Conservation (phyloP, 192 early-diverging fungal genomes). For the Coemansia pectinata region DNA sequence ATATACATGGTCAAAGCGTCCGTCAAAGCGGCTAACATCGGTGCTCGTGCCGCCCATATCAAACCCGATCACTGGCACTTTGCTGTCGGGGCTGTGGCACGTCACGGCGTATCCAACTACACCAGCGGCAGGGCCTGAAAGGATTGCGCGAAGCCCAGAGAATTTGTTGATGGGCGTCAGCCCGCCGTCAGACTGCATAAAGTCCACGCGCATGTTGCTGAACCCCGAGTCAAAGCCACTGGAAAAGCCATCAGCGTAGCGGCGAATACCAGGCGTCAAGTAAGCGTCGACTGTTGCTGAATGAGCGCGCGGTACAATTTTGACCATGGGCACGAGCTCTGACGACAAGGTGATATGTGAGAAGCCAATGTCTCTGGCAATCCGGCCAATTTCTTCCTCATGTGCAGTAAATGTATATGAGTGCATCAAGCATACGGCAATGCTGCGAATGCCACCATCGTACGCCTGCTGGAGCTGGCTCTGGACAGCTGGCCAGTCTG, state of each 20-base stretch:
- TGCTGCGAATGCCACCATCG: constrained; percentile 74
- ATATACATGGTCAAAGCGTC: constrained; percentile 88
- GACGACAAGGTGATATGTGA: constrained; percentile 83
- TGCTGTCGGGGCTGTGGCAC: constrained; percentile 30
- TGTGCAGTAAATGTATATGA: constrained; percentile 90
- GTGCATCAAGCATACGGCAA: constrained; percentile 94
- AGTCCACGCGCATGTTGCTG: constrained; percentile 72
- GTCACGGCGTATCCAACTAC: constrained; percentile 85
- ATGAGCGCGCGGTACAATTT: constrained; percentile 90
- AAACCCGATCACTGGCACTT: constrained; percentile 84
- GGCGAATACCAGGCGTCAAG: constrained; percentile 87
- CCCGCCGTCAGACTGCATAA: constrained; percentile 99
- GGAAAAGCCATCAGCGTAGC: constrained; percentile 84
- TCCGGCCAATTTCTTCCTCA: constrained; percentile 66
- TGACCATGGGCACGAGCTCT: constrained; percentile 87
- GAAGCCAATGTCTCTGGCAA: constrained; percentile 78
- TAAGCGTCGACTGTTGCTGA: constrained; percentile 92
- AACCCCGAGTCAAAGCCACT: constrained; percentile 75
- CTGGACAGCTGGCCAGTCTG: constrained; percentile 63
- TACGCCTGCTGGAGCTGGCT: constrained; percentile 62
- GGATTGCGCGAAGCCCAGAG: constrained; percentile 83
- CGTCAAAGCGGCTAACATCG: constrained; percentile 92
- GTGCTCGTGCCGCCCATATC: constrained; percentile 95
- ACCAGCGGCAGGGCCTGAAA: constrained; percentile 95
- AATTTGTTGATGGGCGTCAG: constrained; percentile 84